Conservation (phyloP, 768 basidiomycete genomes). For the Mycena olivaceomarginata region DNA sequence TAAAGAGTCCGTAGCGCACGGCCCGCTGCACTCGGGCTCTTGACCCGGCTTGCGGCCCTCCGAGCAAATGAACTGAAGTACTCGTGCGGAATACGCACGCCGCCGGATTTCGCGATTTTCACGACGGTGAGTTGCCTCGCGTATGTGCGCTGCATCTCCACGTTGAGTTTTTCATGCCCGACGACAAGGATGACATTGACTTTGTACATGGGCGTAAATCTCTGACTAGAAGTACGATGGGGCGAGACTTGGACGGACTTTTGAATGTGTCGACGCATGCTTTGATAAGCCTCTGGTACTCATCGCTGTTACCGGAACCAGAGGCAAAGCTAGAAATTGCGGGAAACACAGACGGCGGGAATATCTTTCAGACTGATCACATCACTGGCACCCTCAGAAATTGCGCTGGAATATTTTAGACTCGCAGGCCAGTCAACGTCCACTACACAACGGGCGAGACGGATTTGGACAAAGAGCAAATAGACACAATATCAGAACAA, state of each 20-base stretch:
- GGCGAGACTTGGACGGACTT: constrained; percentile 65
- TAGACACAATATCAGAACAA: no score
- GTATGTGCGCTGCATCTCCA: constrained; percentile 94
- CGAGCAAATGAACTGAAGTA: no score
- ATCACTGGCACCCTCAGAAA: no score
- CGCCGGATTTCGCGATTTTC: constrained; percentile 97
- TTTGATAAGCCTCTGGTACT: constrained; percentile 86
- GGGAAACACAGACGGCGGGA: no score
- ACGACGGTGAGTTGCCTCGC: constrained; percentile 84
- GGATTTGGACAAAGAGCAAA: no score
- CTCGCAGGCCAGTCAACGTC: no score
- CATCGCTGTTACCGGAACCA: constrained; percentile 77
- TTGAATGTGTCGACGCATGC: constrained; percentile 92
- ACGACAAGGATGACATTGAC: constrained; percentile 97
- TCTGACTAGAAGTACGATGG: constrained; percentile 26
- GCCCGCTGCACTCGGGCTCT: no score
- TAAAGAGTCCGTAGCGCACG: no score
- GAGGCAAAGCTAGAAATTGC: constrained; percentile 84
- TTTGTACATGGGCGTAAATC: constrained; percentile 55
- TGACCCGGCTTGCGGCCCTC: no score
- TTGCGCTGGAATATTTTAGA: no score
- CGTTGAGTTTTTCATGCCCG: constrained; percentile 97
- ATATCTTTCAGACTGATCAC: no score
- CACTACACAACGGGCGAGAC: no score
- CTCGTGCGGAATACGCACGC: constrained; percentile 81